Percentiles rank a stretch among this genome's conserved stretches.
phyloP scores from a whole-genome alignment of 2,329 filamentous ascomycete genomes.

The Botrytis galanthina region DNA sequence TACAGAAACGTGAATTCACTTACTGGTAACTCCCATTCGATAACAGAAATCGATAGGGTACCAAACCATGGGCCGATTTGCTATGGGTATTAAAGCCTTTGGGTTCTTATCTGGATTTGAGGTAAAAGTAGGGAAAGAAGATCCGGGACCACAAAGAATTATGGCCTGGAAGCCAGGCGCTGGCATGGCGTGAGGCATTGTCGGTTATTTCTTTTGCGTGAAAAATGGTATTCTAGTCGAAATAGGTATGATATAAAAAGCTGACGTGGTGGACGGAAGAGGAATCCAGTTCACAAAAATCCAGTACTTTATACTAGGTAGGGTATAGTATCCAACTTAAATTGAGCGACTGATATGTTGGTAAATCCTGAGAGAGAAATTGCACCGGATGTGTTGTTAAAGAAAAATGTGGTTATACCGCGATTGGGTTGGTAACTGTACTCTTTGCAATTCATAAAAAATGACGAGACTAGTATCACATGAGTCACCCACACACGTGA shows the following conservation, averaged over 20 bases:
- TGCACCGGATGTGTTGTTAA: background rate
- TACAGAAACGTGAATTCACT: conserved; percentile 35
- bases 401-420: background rate
- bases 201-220: conserved; percentile 2
- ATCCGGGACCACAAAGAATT: conserved; percentile 79
- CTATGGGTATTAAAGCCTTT: conserved; percentile 78
- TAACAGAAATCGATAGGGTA: conserved; percentile 85
- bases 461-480: conserved; percentile 14
- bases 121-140: conserved; percentile 79
- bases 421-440: background rate
- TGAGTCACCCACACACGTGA: conserved; percentile 7
- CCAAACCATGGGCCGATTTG: conserved; percentile 87
- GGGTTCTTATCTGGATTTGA: conserved; percentile 76
- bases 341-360: background rate
- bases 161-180: conserved; percentile 77
- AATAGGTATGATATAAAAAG: background rate
- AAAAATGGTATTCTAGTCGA: background rate
- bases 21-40: conserved; percentile 73
- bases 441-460: background rate
- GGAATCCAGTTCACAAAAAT: background rate
- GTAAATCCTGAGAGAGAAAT: background rate
- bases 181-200: conserved; percentile 77
- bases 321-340: background rate
- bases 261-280: background rate
- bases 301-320: background rate